These are phyloP conservation scores for Ambispora gerdemannii DNA, from an alignment of 192 early-diverging fungal species.

Conservation along the genomic window DNA sequence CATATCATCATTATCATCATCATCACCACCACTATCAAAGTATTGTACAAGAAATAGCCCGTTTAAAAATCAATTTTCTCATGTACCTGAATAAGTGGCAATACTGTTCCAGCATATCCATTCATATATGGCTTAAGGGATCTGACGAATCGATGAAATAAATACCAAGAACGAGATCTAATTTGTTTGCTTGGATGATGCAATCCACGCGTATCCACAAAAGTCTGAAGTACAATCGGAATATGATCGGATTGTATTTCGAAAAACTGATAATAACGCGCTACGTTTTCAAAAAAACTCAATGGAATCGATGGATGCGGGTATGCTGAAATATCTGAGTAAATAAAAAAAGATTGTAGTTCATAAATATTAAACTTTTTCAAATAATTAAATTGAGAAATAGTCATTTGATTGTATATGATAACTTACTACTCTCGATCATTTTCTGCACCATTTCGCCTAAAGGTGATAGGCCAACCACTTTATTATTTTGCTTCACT, in stretches of 20 bases:
- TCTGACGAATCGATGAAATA: conserved; percentile 83
- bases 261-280: conserved; percentile 71
- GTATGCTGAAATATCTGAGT: conserved; percentile 63
- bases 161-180: conserved; percentile 79
- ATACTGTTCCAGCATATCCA: conserved; percentile 60
- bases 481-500: conserved; percentile 33
- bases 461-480: conserved; percentile 46
- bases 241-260: conserved; percentile 59
- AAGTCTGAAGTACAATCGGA: conserved; percentile 65
- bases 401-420: too few species aligned
- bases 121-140: conserved; percentile 55
- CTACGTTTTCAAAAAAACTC: conserved; percentile 72
- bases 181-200: conserved; percentile 69
- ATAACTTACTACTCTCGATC: conserved; percentile 60
- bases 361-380: not conserved
- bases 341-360: conserved; percentile 34
- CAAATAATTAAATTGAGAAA: conserved; percentile 1
- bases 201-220: conserved; percentile 75
- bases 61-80: not conserved
- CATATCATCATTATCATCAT: too few species aligned
- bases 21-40: conserved; percentile 45
- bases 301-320: conserved; percentile 71
- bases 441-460: conserved; percentile 61
- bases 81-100: conserved; percentile 55
- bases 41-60: conserved; percentile 38